Evolutionary conservation across 371 early-diverging fungal genomes (phyloP).

Genomic region (Blastocladiella emersonii): DNA sequence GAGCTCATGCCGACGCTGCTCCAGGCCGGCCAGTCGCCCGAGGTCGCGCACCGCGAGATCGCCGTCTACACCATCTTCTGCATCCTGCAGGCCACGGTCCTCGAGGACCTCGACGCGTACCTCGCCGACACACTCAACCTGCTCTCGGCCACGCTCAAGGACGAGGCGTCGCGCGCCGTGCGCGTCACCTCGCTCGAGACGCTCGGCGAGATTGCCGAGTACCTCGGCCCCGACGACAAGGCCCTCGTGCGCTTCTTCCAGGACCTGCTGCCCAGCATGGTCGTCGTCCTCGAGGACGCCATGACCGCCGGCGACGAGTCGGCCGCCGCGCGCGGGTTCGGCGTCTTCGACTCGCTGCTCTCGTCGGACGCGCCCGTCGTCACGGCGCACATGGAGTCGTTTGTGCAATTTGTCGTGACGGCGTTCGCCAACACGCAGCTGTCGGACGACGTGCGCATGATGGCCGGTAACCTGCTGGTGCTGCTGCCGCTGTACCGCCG

Average conservation of each 20-base stretch:
- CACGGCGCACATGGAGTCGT: slow-evolving; percentile 53
- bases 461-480: slow-evolving; percentile 64
- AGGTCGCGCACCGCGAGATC: slow-evolving; percentile 64
- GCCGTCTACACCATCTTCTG: slow-evolving; percentile 61
- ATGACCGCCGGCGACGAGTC: slow-evolving; percentile 54
- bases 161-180: slow-evolving; percentile 68
- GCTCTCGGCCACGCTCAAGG: slow-evolving; percentile 55
- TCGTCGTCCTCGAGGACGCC: slow-evolving; percentile 59
- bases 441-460: slow-evolving; percentile 52
- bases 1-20: slow-evolving; percentile 61
- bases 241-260: slow-evolving; percentile 51
- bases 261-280: slow-evolving; percentile 66
- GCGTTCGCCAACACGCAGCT: slow-evolving; percentile 51
- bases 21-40: slow-evolving; percentile 52
- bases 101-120: slow-evolving; percentile 52
- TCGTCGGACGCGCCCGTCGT: slow-evolving; percentile 66
- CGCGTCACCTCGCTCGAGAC: slow-evolving; percentile 48
- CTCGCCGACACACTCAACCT: slow-evolving; percentile 49
- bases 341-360: slow-evolving; percentile 64
- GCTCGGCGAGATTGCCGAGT: slow-evolving; percentile 54
- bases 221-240: slow-evolving; percentile 53
- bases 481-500: slow-evolving; percentile 7
- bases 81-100: slow-evolving; percentile 66
- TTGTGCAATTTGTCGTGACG: slow-evolving; percentile 60
- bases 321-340: slow-evolving; percentile 57